A percentile compares a stretch with the other conserved stretches of the same genome.
These are phyloP conservation scores for Setaria viridis DNA, from an alignment of 202 grass and related monocot species.

Conservation along the genomic window DNA sequence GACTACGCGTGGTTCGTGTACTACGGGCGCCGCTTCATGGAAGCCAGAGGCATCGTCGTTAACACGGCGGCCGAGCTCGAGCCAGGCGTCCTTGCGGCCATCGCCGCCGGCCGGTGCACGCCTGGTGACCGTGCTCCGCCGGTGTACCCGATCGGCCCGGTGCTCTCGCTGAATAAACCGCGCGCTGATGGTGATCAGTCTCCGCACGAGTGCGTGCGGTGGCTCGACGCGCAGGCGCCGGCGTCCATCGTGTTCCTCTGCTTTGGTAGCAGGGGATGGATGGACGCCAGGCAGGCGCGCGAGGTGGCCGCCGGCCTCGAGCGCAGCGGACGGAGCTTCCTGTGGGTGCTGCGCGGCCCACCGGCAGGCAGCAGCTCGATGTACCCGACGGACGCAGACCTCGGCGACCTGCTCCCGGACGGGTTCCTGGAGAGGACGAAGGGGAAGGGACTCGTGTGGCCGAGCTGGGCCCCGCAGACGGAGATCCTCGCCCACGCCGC, in stretches of 20 bases:
- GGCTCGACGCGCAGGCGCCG: conserved; percentile 59
- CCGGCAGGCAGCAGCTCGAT: conserved; percentile 24
- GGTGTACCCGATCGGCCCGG: conserved; percentile 64
- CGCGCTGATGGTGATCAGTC: no score
- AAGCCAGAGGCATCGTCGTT: conserved; percentile 63
- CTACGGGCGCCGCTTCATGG: conserved; percentile 45
- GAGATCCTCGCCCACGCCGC: conserved; percentile 57
- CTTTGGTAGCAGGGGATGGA: conserved; percentile 71
- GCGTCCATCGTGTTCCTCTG: conserved; percentile 80
- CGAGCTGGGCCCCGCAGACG: conserved; percentile 56
- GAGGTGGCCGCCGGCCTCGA: conserved; percentile 63
- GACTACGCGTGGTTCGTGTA: conserved; percentile 51
- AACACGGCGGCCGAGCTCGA: conserved; percentile 69
- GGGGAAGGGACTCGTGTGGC: conserved; percentile 48
- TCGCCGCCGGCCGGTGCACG: conserved; percentile 41
- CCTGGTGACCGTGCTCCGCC: conserved; percentile 32
- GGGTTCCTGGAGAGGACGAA: conserved; percentile 65
- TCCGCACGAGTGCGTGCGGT: conserved; percentile 59
- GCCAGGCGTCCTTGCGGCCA: conserved; percentile 39
- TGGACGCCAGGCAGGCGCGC: conserved; percentile 48
- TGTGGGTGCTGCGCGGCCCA: conserved; percentile 56
- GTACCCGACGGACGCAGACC: conserved; percentile 61
- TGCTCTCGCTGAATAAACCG: conserved; percentile 37
- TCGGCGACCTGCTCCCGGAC: conserved; percentile 52
- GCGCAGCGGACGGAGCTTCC: conserved; percentile 50